These are phyloP conservation scores for Penicillium mononematosum DNA, from an alignment of 495 filamentous ascomycete species.

Conservation along the genomic window DNA sequence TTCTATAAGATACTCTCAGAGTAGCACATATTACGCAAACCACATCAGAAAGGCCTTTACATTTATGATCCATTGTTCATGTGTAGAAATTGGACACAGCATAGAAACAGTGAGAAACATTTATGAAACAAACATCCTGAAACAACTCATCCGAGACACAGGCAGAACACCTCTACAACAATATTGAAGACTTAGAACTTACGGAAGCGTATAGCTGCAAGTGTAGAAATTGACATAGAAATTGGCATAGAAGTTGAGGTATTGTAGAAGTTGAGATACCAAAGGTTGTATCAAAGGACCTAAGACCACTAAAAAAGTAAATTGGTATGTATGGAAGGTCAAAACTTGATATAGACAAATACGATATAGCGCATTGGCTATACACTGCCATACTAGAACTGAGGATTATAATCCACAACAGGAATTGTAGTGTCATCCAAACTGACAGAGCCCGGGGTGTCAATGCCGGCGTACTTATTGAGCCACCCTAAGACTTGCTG, in stretches of 20 bases:
- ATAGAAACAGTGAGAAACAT: not conserved
- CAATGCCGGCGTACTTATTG: conserved; percentile 42
- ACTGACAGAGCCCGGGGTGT: conserved; percentile 30
- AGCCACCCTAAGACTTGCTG: conserved; percentile 50
- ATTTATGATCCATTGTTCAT: not conserved
- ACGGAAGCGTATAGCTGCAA: no score
- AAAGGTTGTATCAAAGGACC: no score
- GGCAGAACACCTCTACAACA: not conserved
- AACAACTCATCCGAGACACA: not conserved
- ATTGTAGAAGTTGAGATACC: no score
- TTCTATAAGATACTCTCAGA: not conserved
- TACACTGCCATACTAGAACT: not conserved
- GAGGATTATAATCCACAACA: conserved; percentile 36
- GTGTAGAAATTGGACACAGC: not conserved
- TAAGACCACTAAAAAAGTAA: no score
- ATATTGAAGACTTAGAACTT: not conserved
- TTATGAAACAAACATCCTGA: not conserved
- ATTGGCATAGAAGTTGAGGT: no score
- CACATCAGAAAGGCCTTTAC: not conserved
- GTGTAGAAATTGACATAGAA: no score
- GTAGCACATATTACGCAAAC: not conserved
- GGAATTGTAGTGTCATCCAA: conserved; percentile 35
- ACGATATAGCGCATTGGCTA: no score
- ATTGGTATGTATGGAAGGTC: no score
- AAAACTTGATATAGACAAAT: no score